These are phyloP conservation scores for Lantana camara DNA, from an alignment of 257 asterid genomes.

Conservation along the genomic window DNA sequence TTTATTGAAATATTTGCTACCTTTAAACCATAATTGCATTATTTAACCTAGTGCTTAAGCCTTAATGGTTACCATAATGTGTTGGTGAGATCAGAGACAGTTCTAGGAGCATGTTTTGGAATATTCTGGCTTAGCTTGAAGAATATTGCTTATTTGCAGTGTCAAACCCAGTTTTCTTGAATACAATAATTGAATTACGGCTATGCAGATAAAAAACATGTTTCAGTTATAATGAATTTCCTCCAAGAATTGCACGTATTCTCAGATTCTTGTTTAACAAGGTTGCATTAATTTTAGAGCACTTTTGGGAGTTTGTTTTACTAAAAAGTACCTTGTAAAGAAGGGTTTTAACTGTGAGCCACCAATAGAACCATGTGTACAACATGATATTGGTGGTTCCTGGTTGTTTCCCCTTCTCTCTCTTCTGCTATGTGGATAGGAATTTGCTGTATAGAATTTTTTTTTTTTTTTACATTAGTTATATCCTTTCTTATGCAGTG, in stretches of 20 bases:
- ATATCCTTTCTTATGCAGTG: slow-evolving; percentile 58
- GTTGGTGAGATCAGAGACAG: too few species aligned
- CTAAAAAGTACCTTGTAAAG: neutral
- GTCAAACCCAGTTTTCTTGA: too few species aligned
- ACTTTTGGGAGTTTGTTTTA: slow-evolving; percentile 6
- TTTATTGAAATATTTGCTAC: slow-evolving; percentile 4
- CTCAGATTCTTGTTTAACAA: neutral
- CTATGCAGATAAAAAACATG: too few species aligned
- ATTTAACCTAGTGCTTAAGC: neutral
- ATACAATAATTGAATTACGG: too few species aligned
- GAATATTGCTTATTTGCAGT: neutral
- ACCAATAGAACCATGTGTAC: neutral
- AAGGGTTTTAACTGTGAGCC: neutral
- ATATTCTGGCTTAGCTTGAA: too few species aligned
- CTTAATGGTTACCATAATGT: too few species aligned
- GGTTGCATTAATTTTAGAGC: neutral
- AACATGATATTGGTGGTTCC: slow-evolving; percentile 4
- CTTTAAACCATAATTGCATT: slow-evolving; percentile 11
- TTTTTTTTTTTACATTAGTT: slow-evolving; percentile 3
- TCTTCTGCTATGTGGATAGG: slow-evolving; percentile 17
- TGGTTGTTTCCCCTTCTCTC: neutral
- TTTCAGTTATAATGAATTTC: neutral
- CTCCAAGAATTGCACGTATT: neutral
- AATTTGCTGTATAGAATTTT: neutral
- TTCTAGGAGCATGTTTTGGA: too few species aligned